Base-by-base conservation (phyloP, 208 protist genomes). In the Acanthamoeba royreba region DNA sequence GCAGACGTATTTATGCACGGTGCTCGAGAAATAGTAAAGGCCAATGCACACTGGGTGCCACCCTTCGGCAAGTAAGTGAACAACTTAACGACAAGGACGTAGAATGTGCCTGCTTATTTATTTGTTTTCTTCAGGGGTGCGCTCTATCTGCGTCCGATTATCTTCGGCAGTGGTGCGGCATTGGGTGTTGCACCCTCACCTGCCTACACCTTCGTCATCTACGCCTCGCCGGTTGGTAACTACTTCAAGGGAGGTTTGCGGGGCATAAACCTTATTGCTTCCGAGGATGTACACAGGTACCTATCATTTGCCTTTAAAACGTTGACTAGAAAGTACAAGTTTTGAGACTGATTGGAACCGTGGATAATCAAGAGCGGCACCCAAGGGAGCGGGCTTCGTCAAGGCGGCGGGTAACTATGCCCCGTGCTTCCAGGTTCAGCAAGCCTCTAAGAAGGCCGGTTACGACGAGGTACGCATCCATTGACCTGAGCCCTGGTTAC, bases 211-310 rank as follows among this genome's bases (percentile, higher is more conserved):
- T 92, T 92, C 22, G 61, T 79, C 35, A 79, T 92, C 87, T 92
- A 92, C 43, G 87, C 87, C 61, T 92, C 87, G 9, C 87, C 87
- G 4, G 87, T 92, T n/a, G 87, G 87, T 58, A 92, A 92, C 61
- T 92, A 92, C 61, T 92, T 92, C 58, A 92, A 92, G 46, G 87
- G 83, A 22, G 83, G 83, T 49, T 45, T 90, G 31, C 1, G 22
- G 38, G 87, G 87, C 25, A 92, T 92, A 17, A 7, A 92, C 42
- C 63, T 92, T 31, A 53, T 92, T 33, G 22, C 58, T 5, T 4
- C 55, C 38, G 61, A 69, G 43, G 58, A 74, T 35, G 87, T 92
- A 13, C 87, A 92, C 58, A 89, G 87, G 53, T 90, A 19, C 13
- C 19, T 55, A 19, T 55, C 49, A 25, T 9, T 19, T 55, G 49